Evolutionary conservation across 129 eudicot genomes (phyloP), one percentile per base, ranked within the genome.

Genomic region (Chrysanthemum lavandulifolium): DNA sequence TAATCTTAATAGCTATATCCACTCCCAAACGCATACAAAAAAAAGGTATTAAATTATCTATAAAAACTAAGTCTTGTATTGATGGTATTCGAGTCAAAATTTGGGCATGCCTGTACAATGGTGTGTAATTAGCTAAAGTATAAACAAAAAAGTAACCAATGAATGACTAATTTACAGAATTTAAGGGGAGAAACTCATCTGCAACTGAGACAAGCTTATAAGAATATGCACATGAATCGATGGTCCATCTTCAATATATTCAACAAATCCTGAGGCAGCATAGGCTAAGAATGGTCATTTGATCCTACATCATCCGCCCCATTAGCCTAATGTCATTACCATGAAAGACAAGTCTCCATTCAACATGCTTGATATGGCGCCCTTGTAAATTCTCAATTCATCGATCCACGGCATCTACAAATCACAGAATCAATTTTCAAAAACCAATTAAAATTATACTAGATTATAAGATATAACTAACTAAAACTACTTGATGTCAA

Each of bases 181-280:
- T 82, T 77, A 85, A 89, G 96, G 78, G 91, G 72, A 86, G 95
- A 88, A 81, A 91, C 97, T 91, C 98, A 92, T 89, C 98, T 92
- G 98, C 98, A 80, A 79, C 87, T 79, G 85, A 77, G 85, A 83
- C 83, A 80, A 82, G 87, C 98, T 31, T 87, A 92, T 89, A 86
- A 85, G 81, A 81, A 81, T 73, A 80, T 71, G 86, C 84, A 80
- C 76, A 81, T 61, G 79, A 64, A 67, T 82, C 68, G 50, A 67
- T 72, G 70, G 66, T 64, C 65, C 82, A 55, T 74, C 84, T 68
- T 73, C 74, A 67, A 76, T 25, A 18, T 36, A 61, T 29, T 27
- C 48, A 4, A 51, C 36, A 57, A 61, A 57, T 23, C 81, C 79
- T 74, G 85, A 55, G 72, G 78, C 36, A 76, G 64, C 74, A 68